phyloP scores from a whole-genome alignment of 305 asterid species.

The Vinca major region DNA sequence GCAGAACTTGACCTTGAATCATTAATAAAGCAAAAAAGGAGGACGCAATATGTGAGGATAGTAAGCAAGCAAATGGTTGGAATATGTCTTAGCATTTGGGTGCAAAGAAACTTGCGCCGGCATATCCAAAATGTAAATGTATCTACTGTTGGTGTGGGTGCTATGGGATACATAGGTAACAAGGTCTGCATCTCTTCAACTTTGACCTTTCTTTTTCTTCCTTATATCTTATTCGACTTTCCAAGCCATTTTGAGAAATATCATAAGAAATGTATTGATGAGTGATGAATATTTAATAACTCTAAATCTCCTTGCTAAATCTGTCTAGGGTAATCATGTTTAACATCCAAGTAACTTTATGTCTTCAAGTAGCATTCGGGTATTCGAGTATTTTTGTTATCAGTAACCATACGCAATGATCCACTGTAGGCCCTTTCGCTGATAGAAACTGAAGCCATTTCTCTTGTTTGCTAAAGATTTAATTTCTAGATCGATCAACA shows the following conservation, averaged over 20 bases:
- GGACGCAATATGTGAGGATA: conserved; percentile 70
- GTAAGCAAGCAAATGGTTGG: conserved; percentile 99
- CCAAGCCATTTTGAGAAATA: neutral
- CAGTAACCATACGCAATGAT: too few species aligned
- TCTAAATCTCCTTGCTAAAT: neutral
- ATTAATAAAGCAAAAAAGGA: conserved; percentile 64
- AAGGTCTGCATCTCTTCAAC: conserved; percentile 52
- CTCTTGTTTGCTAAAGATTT: neutral
- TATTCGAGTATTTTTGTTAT: neutral
- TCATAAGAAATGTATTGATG: neutral
- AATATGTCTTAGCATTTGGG: conserved; percentile 76
- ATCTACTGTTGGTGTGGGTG: conserved; percentile 92
- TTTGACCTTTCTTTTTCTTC: conserved; percentile 7
- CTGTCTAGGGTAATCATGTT: neutral
- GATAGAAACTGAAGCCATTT: neutral
- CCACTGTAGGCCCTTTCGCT: too few species aligned
- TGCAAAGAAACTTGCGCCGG: conserved; percentile 67
- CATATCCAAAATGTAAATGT: conserved; percentile 76
- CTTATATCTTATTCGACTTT: neutral
- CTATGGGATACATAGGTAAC: conserved; percentile 96
- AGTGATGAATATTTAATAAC: neutral
- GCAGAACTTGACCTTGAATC: conserved; percentile 65
- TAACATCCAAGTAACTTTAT: neutral
- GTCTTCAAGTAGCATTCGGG: neutral
- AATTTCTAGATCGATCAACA: neutral